These are phyloP conservation scores for Volvariella volvacea DNA, from an alignment of 1,284 basidiomycete species.

Conservation along the genomic window DNA sequence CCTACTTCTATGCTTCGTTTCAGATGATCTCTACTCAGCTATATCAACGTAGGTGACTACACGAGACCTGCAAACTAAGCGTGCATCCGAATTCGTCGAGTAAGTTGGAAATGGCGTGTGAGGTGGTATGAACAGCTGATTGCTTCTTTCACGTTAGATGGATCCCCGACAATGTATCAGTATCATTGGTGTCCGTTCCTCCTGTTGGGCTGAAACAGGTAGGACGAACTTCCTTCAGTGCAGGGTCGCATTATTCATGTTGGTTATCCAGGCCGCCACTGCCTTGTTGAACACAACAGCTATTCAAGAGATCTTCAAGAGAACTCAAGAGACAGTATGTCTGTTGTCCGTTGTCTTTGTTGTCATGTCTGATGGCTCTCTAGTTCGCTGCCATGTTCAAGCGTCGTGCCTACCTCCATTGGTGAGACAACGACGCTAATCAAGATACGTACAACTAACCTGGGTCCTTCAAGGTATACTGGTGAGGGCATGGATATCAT, in stretches of 20 bases:
- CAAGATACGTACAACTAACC: too few species aligned
- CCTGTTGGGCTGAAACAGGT: conserved; percentile 74
- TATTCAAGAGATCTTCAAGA: conserved; percentile 87
- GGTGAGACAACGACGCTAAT: conserved; percentile 28
- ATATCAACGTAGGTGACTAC: conserved; percentile 33
- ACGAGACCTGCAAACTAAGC: conserved; percentile 59
- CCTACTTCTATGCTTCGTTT: conserved; percentile 10
- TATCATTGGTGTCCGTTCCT: conserved; percentile 77
- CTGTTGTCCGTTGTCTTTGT: background rate
- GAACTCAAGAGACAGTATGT: conserved; percentile 58
- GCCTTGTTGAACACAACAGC: conserved; percentile 83
- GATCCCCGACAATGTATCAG: conserved; percentile 82
- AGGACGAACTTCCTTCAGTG: conserved; percentile 12
- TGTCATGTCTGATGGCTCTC: conserved; percentile 1
- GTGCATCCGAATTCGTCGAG: conserved; percentile 75
- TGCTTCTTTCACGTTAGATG: conserved; percentile 39
- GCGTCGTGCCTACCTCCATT: conserved; percentile 82
- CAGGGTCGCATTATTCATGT: conserved; percentile 3
- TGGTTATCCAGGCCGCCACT: conserved; percentile 53
- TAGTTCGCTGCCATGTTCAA: conserved; percentile 81
- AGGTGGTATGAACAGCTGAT: conserved; percentile 3
- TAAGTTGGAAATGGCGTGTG: conserved; percentile 26
- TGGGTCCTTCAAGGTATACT: conserved; percentile 50
- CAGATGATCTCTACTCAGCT: conserved; percentile 3
- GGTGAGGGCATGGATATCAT: conserved; percentile 89